phyloP scores from a whole-genome alignment of 2,329 filamentous ascomycete genomes.

The Byssothecium circinans region DNA sequence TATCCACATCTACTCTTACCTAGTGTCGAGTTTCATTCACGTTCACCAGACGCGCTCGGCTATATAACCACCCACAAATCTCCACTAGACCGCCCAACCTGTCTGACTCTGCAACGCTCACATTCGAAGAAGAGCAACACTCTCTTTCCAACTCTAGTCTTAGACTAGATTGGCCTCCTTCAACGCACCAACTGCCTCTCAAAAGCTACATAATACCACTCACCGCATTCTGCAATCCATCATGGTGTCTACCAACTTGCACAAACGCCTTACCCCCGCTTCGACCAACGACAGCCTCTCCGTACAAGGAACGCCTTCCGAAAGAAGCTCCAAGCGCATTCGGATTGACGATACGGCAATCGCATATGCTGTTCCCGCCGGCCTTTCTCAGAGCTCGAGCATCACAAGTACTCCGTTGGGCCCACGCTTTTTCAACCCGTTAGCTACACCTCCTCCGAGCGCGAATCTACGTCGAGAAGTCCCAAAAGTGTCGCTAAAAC shows the following conservation, averaged over 20 bases:
- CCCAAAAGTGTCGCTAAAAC: constrained; percentile 14
- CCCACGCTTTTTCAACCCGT: not conserved
- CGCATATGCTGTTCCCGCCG: not conserved
- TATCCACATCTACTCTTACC: no score
- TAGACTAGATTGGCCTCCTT: not conserved
- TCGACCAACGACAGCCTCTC: not conserved
- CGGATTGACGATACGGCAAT: not conserved
- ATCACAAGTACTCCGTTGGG: not conserved
- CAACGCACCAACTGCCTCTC: not conserved
- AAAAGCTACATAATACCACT: not conserved
- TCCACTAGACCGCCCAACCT: no score
- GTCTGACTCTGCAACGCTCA: no score
- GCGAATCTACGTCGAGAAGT: not conserved
- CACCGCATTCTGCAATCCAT: not conserved
- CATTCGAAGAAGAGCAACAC: no score
- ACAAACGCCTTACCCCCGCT: not conserved
- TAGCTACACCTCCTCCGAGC: constrained; percentile 15
- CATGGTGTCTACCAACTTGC: not conserved
- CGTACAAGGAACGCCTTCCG: not conserved
- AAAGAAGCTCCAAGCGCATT: not conserved
- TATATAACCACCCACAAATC: no score
- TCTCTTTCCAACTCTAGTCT: not conserved
- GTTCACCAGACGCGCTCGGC: no score
- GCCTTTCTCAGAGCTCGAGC: not conserved
- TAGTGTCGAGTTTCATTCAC: no score